A percentile compares a stretch with the other conserved stretches of the same genome.
These are phyloP conservation scores for Suillus tomentosus DNA, from an alignment of 768 basidiomycete genomes.

Conservation along the genomic window DNA sequence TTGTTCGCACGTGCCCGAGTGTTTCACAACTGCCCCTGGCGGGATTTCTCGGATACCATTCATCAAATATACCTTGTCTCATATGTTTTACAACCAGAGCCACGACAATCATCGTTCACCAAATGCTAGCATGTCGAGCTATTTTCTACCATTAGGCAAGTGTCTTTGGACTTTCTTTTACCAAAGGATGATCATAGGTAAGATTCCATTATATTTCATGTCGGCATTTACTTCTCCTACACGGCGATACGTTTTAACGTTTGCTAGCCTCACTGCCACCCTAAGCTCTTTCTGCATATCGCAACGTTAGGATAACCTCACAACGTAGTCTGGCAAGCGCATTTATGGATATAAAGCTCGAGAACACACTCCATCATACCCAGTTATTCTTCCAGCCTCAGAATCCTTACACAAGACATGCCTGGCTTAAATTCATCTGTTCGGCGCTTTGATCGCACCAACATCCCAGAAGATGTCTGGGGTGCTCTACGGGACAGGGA, in stretches of 20 bases:
- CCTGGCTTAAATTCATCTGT: slow-evolving; percentile 11
- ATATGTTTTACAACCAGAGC: background rate
- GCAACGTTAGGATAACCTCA: background rate
- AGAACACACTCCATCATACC: slow-evolving; percentile 13
- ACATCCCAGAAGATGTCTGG: slow-evolving; percentile 33
- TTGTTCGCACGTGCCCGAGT: background rate
- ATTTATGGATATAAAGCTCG: slow-evolving; percentile 3
- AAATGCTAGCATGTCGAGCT: background rate
- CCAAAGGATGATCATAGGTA: background rate
- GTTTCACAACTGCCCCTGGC: background rate
- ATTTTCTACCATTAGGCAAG: background rate
- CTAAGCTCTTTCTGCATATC: background rate
- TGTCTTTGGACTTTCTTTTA: background rate
- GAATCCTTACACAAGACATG: slow-evolving; percentile 24
- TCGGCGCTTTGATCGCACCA: slow-evolving; percentile 17
- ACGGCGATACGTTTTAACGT: background rate
- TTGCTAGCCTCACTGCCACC: background rate
- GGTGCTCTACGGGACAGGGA: slow-evolving; percentile 20
- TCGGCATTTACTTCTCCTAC: too few relatives aligned
- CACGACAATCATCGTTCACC: background rate
- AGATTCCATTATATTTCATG: background rate
- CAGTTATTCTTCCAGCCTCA: slow-evolving; percentile 14
- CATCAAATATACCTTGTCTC: too few relatives aligned
- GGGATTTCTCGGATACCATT: background rate
- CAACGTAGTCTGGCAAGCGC: background rate